Percentiles rank a stretch among this genome's conserved stretches.
phyloP scores from a whole-genome alignment of 495 filamentous ascomycete genomes.

The Xanthoparmelia taractica region DNA sequence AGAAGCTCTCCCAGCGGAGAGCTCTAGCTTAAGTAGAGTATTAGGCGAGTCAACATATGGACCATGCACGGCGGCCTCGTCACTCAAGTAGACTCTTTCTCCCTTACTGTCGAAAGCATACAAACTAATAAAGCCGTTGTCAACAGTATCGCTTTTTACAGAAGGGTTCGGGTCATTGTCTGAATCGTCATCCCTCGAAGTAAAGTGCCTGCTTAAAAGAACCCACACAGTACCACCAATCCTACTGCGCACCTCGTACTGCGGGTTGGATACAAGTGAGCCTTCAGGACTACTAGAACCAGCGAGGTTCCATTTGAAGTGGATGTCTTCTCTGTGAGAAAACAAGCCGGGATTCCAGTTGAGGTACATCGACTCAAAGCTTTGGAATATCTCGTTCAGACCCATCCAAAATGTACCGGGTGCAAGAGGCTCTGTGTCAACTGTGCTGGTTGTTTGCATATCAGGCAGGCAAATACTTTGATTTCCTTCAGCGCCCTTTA shows the following conservation, averaged over 20 bases:
- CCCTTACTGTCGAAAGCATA: constrained; percentile 70
- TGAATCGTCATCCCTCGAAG: constrained; percentile 39
- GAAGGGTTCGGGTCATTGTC: constrained; percentile 18
- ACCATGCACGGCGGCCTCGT: constrained; percentile 57
- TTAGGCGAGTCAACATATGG: constrained; percentile 94
- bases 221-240: constrained; percentile 66
- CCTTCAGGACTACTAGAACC: constrained; percentile 45
- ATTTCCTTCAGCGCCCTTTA: constrained; percentile 1
- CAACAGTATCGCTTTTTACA: constrained; percentile 31
- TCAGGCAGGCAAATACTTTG: not conserved
- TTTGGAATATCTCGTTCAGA: constrained; percentile 71
- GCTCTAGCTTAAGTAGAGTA: constrained; percentile 69
- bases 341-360: constrained; percentile 96
- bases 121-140: constrained; percentile 72
- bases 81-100: constrained; percentile 62
- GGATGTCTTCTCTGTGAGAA: constrained; percentile 68
- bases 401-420: constrained; percentile 90
- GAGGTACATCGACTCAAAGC: constrained; percentile 90
- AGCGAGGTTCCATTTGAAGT: constrained; percentile 79
- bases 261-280: constrained; percentile 72
- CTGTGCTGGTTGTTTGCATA: not conserved
- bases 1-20: constrained; percentile 51
- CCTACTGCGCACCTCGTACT: constrained; percentile 60
- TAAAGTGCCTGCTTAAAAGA: constrained; percentile 77
- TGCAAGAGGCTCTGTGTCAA: constrained; percentile 27